Percentiles rank a stretch among this genome's conserved stretches.
phyloP scores from a whole-genome alignment of 169 alveolate genomes.

The Eimeria acervulina region DNA sequence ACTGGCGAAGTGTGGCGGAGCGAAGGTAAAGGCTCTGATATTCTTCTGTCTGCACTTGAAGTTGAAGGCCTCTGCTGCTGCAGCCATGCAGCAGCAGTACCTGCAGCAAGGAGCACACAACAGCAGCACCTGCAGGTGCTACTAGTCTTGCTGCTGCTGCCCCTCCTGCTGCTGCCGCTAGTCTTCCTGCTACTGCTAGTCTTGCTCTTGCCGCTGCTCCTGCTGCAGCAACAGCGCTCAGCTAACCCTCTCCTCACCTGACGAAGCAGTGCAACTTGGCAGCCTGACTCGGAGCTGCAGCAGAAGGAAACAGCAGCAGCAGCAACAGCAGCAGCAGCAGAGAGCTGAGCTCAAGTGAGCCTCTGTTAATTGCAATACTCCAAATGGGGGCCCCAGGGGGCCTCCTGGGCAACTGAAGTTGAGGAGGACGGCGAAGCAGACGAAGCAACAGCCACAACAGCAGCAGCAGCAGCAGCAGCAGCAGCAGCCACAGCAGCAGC shows the following conservation, averaged over 20 bases:
- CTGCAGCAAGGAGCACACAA: neutral
- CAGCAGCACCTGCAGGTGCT: slow-evolving; percentile 41
- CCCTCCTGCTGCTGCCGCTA: neutral
- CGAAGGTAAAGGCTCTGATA: neutral
- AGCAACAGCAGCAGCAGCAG: too few relatives aligned
- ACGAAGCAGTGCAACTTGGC: too few relatives aligned
- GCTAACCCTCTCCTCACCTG: neutral
- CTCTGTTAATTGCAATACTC: too few relatives aligned
- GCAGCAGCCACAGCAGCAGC: too few relatives aligned
- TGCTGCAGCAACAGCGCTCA: neutral
- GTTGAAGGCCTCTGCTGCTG: slow-evolving; percentile 32
- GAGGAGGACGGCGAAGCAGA: too few relatives aligned
- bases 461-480: too few relatives aligned
- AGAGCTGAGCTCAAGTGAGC: too few relatives aligned
- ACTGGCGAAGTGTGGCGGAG: slow-evolving; percentile 32
- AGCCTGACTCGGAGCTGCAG: too few relatives aligned
- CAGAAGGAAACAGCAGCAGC: too few relatives aligned
- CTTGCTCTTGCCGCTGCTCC: neutral
- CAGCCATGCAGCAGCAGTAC: neutral
- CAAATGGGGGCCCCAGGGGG: too few relatives aligned
- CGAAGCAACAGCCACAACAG: too few relatives aligned
- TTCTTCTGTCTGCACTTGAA: neutral
- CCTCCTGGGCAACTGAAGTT: too few relatives aligned
- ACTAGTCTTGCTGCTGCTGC: neutral
- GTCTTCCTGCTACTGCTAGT: neutral